phyloP scores from a whole-genome alignment of 306 rosid species.

The Abrus pulchellus region DNA sequence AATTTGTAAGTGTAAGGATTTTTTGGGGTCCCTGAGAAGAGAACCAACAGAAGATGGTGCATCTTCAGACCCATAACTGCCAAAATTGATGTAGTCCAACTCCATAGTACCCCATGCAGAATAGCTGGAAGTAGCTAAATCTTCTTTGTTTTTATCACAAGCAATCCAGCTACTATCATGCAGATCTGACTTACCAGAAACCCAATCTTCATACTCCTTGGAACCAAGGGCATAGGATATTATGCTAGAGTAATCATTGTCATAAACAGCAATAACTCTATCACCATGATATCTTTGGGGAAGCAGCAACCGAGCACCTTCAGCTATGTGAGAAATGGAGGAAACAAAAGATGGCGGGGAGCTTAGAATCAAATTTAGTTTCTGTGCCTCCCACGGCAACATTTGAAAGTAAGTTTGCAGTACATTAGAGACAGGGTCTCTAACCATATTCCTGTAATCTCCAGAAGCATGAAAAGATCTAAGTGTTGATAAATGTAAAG shows the following conservation, averaged over 20 bases:
- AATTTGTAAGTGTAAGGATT: constrained; percentile 74
- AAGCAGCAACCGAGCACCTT: constrained; percentile 88
- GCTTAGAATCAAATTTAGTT: constrained; percentile 63
- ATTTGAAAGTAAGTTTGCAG: constrained; percentile 60
- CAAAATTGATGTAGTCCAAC: constrained; percentile 77
- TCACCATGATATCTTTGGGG: constrained; percentile 69
- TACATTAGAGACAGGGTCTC: constrained; percentile 75
- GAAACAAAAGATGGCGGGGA: constrained; percentile 75
- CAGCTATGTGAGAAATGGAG: constrained; percentile 69
- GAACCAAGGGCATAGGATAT: constrained; percentile 91
- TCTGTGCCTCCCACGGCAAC: constrained; percentile 77
- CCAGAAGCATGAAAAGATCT: constrained; percentile 93
- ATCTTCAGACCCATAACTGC: constrained; percentile 84
- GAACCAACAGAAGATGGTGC: constrained; percentile 72
- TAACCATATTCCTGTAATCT: constrained; percentile 82
- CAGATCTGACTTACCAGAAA: constrained; percentile 65
- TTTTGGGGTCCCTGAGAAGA: constrained; percentile 73
- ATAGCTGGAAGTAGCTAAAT: constrained; percentile 66
- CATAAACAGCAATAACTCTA: constrained; percentile 90
- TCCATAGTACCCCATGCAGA: constrained; percentile 83
- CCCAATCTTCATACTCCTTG: constrained; percentile 82
- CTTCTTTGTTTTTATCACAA: constrained; percentile 62
- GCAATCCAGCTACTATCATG: constrained; percentile 61
- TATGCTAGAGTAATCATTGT: constrained; percentile 91
- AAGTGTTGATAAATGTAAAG: constrained; percentile 65